Evolutionary conservation across 176 grass and related monocot species (phyloP).

Genomic region (Hsuehochloa calcarea): DNA sequence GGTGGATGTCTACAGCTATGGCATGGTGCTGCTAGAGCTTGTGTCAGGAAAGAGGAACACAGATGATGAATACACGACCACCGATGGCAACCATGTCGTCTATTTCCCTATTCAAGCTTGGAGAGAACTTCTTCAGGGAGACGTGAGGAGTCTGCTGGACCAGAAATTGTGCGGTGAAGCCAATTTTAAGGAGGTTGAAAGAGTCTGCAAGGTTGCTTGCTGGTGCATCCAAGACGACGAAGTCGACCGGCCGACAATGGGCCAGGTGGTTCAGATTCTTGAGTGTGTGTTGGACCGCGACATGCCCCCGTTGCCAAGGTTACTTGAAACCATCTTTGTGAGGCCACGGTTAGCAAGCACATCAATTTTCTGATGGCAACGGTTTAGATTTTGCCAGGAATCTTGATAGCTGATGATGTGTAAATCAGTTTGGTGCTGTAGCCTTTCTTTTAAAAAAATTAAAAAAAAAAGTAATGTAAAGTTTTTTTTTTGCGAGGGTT

Average conservation of each 20-base stretch:
- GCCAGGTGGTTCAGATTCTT: slow-evolving; percentile 36
- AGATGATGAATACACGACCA: neutral
- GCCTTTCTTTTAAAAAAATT: too few relatives aligned
- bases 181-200: slow-evolving; percentile 30
- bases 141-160: slow-evolving; percentile 39
- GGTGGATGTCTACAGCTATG: slow-evolving; percentile 57
- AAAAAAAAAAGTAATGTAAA: too few relatives aligned
- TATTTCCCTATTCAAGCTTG: slow-evolving; percentile 31
- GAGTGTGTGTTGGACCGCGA: slow-evolving; percentile 34
- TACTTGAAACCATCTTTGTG: neutral
- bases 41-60: slow-evolving; percentile 36
- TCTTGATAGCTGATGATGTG: neutral
- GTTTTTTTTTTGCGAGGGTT: neutral
- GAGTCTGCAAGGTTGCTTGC: slow-evolving; percentile 42
- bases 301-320: slow-evolving; percentile 44
- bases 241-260: slow-evolving; percentile 41
- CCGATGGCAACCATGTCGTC: neutral
- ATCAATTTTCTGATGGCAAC: neutral
- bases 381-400: neutral
- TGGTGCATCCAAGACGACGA: slow-evolving; percentile 67
- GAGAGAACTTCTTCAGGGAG: slow-evolving; percentile 25
- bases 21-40: slow-evolving; percentile 52
- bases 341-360: neutral
- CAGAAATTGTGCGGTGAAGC: slow-evolving; percentile 8
- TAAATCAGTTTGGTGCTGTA: neutral